phyloP scores from a whole-genome alignment of 75 land plant species.

The Cryptomeria japonica region DNA sequence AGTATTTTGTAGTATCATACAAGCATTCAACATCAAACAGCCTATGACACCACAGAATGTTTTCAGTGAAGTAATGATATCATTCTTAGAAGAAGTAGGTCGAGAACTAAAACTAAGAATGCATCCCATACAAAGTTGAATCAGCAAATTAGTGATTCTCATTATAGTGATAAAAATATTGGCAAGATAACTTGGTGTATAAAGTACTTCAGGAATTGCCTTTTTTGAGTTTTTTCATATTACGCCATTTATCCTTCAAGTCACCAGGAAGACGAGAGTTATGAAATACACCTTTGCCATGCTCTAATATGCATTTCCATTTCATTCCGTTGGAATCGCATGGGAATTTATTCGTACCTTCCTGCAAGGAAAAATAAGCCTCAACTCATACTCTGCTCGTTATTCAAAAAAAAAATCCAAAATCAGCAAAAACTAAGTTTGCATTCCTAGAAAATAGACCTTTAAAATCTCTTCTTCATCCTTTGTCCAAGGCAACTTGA shows the following conservation, averaged over 20 bases:
- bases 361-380: slow-evolving; percentile 9
- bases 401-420: too few species aligned
- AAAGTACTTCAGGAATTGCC: not conserved
- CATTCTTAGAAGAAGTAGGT: not conserved
- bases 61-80: not conserved
- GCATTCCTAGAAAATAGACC: slow-evolving; percentile 13
- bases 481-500: slow-evolving; percentile 26
- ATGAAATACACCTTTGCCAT: slow-evolving; percentile 37
- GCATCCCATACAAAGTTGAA: not conserved
- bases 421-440: not conserved
- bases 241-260: slow-evolving; percentile 57
- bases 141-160: not conserved
- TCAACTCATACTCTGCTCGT: too few species aligned
- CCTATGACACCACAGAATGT: not conserved
- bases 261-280: slow-evolving; percentile 27
- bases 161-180: not conserved
- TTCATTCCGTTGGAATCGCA: slow-evolving; percentile 14
- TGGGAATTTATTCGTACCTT: slow-evolving; percentile 24
- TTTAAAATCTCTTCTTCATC: slow-evolving; percentile 31
- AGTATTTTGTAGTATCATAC: not conserved
- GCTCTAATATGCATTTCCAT: slow-evolving; percentile 41
- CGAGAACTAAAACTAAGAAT: not conserved
- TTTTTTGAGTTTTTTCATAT: slow-evolving; percentile 19
- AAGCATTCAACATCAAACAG: not conserved
- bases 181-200: not conserved